These are phyloP conservation scores for Gonapodya prolifera DNA, from an alignment of 192 early-diverging fungal species.

Conservation along the genomic window DNA sequence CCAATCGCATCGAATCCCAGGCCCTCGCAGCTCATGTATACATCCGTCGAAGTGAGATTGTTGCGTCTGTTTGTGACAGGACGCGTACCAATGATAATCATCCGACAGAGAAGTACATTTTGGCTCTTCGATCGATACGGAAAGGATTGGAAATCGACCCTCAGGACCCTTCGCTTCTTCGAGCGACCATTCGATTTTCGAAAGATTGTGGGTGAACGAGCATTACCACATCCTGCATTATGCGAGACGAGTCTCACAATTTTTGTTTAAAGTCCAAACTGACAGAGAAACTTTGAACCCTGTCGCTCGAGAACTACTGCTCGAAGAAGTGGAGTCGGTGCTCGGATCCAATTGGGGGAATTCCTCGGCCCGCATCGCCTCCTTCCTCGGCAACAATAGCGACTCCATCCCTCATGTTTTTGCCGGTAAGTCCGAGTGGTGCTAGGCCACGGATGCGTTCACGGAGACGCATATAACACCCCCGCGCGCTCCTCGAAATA, in stretches of 20 bases:
- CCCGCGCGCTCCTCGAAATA: too few relatives aligned
- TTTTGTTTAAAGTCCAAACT: too few relatives aligned
- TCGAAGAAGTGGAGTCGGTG: background rate
- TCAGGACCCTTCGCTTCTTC: background rate
- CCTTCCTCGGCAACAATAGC: too few relatives aligned
- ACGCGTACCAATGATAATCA: background rate
- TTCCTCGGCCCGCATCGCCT: background rate
- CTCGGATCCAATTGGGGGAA: background rate
- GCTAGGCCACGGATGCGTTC: too few relatives aligned
- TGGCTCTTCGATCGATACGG: background rate
- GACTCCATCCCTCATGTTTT: too few relatives aligned
- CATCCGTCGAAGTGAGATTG: slow-evolving; percentile 37
- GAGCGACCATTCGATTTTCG: background rate
- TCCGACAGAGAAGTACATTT: background rate
- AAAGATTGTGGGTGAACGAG: background rate
- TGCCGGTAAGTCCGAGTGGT: too few relatives aligned
- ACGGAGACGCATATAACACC: too few relatives aligned
- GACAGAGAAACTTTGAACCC: background rate
- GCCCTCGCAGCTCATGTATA: slow-evolving; percentile 55
- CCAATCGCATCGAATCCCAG: slow-evolving; percentile 42
- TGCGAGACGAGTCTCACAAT: too few relatives aligned
- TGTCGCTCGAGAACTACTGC: background rate
- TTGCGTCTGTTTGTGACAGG: background rate
- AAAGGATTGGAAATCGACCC: background rate
- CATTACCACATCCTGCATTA: too few relatives aligned